phyloP scores from a whole-genome alignment of 2,329 filamentous ascomycete genomes.

The Aspergillus oerlinghausenensis region DNA sequence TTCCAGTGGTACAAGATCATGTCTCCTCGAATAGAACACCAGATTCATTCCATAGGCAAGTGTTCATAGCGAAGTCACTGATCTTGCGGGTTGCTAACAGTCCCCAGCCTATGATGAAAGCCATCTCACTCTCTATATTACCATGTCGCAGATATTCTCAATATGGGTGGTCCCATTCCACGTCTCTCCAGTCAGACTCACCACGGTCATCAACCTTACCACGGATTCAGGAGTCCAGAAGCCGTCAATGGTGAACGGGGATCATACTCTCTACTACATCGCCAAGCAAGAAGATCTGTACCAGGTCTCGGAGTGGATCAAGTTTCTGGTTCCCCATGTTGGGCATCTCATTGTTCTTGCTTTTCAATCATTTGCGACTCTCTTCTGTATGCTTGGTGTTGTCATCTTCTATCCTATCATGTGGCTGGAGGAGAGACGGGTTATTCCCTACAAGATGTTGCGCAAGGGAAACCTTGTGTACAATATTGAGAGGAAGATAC shows the following conservation, averaged over 20 bases:
- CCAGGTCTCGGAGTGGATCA: slow-evolving; percentile 68
- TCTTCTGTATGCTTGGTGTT: slow-evolving; percentile 60
- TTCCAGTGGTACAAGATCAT: slow-evolving; percentile 84
- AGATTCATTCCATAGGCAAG: slow-evolving; percentile 58
- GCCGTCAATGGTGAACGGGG: slow-evolving; percentile 13
- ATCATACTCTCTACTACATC: slow-evolving; percentile 62
- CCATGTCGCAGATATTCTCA: slow-evolving; percentile 68
- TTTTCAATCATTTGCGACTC: slow-evolving; percentile 62
- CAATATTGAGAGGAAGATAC: slow-evolving; percentile 19
- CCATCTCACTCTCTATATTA: slow-evolving; percentile 66
- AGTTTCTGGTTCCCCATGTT: slow-evolving; percentile 63
- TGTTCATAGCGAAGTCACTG: background rate
- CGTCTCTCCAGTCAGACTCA: slow-evolving; percentile 61
- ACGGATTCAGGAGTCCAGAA: slow-evolving; percentile 34
- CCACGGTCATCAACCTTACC: slow-evolving; percentile 62
- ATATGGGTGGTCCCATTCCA: slow-evolving; percentile 76
- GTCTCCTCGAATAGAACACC: slow-evolving; percentile 66
- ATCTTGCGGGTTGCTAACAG: slow-evolving; percentile 1
- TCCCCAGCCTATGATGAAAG: slow-evolving; percentile 62
- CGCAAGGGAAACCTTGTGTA: slow-evolving; percentile 23
- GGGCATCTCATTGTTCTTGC: slow-evolving; percentile 53
- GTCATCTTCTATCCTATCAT: slow-evolving; percentile 48
- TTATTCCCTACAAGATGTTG: slow-evolving; percentile 20
- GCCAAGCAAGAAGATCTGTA: slow-evolving; percentile 75
- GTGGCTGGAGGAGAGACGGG: slow-evolving; percentile 44